phyloP scores from a whole-genome alignment of 106 monocot species.

The Dendrobium huoshanense region DNA sequence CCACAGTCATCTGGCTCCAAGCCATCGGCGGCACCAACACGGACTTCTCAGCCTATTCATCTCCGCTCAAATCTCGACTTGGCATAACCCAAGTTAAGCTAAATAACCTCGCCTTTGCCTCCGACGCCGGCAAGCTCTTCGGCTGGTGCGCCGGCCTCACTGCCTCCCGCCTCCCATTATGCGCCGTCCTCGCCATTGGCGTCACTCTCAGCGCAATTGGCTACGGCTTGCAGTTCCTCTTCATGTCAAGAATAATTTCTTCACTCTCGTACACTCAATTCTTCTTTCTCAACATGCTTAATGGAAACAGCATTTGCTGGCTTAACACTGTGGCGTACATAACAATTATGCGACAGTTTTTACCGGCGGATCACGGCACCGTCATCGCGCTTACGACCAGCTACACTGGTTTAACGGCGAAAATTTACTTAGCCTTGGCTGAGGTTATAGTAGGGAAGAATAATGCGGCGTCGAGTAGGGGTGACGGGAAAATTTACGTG shows the following conservation, averaged over 20 bases:
- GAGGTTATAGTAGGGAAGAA: not conserved
- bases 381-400: conserved; percentile 11
- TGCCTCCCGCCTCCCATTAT: conserved; percentile 4
- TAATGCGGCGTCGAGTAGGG: not conserved
- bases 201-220: conserved; percentile 5
- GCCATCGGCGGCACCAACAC: conserved; percentile 30
- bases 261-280: conserved; percentile 12
- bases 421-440: conserved; percentile 9
- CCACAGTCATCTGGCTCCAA: conserved; percentile 36
- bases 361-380: not conserved
- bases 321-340: conserved; percentile 11
- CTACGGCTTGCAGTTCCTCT: conserved; percentile 20
- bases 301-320: conserved; percentile 23
- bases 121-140: conserved; percentile 17
- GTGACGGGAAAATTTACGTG: not conserved
- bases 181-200: conserved; percentile 12
- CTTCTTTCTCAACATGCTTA: conserved; percentile 9
- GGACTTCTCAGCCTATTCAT: conserved; percentile 38
- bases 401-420: conserved; percentile 13
- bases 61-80: conserved; percentile 26
- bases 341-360: conserved; percentile 9
- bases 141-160: conserved; percentile 8
- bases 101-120: conserved; percentile 19
- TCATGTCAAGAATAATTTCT: not conserved
- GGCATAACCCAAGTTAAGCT: conserved; percentile 17